Conservation (phyloP, 257 asterid species). For the Solanum sitiens region DNA sequence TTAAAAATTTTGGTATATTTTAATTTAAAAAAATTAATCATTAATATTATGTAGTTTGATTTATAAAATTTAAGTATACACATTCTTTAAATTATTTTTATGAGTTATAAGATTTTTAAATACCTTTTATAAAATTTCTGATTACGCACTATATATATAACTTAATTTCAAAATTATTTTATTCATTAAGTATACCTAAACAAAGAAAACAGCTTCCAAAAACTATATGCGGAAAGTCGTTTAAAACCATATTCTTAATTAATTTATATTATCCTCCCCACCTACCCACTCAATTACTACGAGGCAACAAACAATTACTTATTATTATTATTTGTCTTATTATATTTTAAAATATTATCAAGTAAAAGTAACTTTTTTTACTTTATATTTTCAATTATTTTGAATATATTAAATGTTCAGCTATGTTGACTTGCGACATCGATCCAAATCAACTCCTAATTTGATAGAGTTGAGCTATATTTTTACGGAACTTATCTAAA, state of each 20-base stretch:
- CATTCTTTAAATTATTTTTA: no score
- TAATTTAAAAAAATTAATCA: no score
- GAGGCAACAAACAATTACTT: background rate
- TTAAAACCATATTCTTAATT: background rate
- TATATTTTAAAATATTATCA: background rate
- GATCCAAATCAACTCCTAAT: no score
- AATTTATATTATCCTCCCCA: background rate
- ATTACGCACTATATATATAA: no score
- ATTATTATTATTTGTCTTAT: background rate
- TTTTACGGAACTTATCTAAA: no score
- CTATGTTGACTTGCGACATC: no score
- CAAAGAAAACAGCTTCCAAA: background rate
- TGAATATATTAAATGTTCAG: background rate
- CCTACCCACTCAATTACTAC: background rate
- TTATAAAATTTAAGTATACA: no score
- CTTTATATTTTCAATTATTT: background rate
- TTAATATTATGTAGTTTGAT: no score
- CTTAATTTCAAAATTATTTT: background rate
- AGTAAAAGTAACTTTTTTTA: background rate
- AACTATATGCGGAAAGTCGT: background rate
- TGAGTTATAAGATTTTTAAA: no score
- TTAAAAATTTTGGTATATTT: no score
- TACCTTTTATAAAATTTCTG: no score
- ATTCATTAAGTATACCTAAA: no score
- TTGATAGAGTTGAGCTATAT: background rate